Conservation (phyloP, 768 basidiomycete genomes). For the Daedaleopsis sinensis region DNA sequence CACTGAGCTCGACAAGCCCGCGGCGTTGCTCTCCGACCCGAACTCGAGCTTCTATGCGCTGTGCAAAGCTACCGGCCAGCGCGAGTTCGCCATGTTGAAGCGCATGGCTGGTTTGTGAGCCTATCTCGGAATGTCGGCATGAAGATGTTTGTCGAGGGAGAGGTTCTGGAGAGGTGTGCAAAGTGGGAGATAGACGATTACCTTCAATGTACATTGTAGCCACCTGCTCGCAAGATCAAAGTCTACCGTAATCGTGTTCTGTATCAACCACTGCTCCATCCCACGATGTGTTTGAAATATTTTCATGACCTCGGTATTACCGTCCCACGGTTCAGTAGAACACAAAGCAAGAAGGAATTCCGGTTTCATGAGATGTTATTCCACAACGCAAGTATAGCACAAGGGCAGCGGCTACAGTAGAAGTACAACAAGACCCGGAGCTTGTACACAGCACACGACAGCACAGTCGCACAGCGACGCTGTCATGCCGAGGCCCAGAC, state of each 20-base stretch:
- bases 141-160: too few relatives aligned
- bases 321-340: too few relatives aligned
- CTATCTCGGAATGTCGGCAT: too few relatives aligned
- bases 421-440: constrained; percentile 11
- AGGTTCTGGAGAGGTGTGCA: too few relatives aligned
- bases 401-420: neutral
- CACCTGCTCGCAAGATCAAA: too few relatives aligned
- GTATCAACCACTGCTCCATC: too few relatives aligned
- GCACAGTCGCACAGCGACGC: constrained; percentile 18
- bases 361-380: neutral
- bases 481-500: neutral
- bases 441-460: constrained; percentile 2
- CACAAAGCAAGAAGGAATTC: neutral
- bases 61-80: constrained; percentile 75
- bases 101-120: constrained; percentile 54
- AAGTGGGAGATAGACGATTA: too few relatives aligned
- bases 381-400: neutral
- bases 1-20: constrained; percentile 72
- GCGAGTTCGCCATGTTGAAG: constrained; percentile 68
- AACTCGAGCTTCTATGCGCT: constrained; percentile 64
- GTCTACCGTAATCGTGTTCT: too few relatives aligned
- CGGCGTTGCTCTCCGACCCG: constrained; percentile 52
- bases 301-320: too few relatives aligned
- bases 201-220: too few relatives aligned
- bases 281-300: neutral